Base-by-base conservation (phyloP, 495 filamentous ascomycete species). In the Daldinia decipiens region DNA sequence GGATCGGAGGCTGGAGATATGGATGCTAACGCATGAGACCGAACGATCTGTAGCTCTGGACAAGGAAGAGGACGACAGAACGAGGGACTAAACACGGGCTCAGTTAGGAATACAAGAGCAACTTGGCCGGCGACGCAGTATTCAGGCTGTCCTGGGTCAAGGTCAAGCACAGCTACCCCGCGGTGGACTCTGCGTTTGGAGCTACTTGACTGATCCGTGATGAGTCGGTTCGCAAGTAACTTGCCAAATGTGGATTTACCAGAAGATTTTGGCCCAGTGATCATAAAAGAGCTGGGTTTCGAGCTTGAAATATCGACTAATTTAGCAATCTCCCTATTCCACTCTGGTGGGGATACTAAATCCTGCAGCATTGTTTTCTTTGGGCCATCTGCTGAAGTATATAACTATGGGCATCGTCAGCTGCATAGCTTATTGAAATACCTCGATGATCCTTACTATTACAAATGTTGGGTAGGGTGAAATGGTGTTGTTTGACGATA, bases 181-280 rank as follows among this genome's bases (percentile, higher is more conserved):
- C 80, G 74, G 68, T 24, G 70, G 38, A 32, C 47, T 56, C 43
- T 59, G 15, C 62, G 68, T 47, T 68, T 77, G 76, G 80, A 40
- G 24, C 51, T 27, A 70, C 60, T 6, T 45, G 57, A 12, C 71
- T 66, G 62, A 50, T 77, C 75, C 21, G 88, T 90, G 26, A 95
- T 80, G n/a, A 94, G 81, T 65, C 87, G 86, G 77, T 97, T 97
- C 12, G 85, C 77, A 19, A 97, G 81, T n/a, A 93, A 81, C 54
- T 89, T 91, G 47, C 88, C 87, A 70, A 97, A 94, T 0, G 92
- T 95, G 3, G 93, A 97, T 77, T 97, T 97, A 15, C 94, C 94
- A 13, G 93, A 91, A 1, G 87, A 89, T 65, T 96, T 95, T 1
- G 93, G 90, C 1, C 94, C 94, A 57, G 89, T 92, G 3, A 95